A percentile compares a stretch with the other conserved stretches of the same genome.
Conservation (phyloP, 2,329 filamentous ascomycete species). For the Diplocarpon rosae region DNA sequence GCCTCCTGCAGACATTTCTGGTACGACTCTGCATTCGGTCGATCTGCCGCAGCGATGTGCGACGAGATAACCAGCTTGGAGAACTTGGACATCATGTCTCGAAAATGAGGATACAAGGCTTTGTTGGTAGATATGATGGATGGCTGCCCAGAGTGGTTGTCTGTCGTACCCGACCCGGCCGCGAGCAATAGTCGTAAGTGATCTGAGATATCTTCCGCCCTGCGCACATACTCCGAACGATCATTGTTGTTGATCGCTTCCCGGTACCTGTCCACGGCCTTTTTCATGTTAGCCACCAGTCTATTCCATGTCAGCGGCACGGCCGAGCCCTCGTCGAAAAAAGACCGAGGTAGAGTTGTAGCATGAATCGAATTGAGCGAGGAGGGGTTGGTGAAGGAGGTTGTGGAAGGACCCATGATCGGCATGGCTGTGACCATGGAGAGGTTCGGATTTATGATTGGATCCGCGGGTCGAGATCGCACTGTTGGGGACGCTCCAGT, state of each 20-base stretch:
- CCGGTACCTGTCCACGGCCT: slow-evolving; percentile 79
- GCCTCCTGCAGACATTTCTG: slow-evolving; percentile 94
- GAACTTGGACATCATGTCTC: slow-evolving; percentile 99
- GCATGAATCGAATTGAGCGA: slow-evolving; percentile 23
- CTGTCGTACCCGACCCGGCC: slow-evolving; percentile 90
- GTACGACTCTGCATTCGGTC: slow-evolving; percentile 85
- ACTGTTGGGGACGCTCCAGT: slow-evolving; percentile 53
- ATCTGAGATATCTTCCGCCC: slow-evolving; percentile 97
- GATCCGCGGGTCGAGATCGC: slow-evolving; percentile 44
- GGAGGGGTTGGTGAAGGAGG: slow-evolving; percentile 46
- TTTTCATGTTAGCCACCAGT: slow-evolving; percentile 86
- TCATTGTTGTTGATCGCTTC: slow-evolving; percentile 76
- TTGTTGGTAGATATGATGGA: slow-evolving; percentile 99
- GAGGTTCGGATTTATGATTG: slow-evolving; percentile 38
- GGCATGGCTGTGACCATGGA: slow-evolving; percentile 38
- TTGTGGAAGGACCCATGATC: slow-evolving; percentile 28
- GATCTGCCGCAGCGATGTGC: slow-evolving; percentile 93
- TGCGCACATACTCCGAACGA: slow-evolving; percentile 81
- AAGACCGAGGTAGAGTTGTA: slow-evolving; percentile 61
- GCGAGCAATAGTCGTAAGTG: slow-evolving; percentile 88
- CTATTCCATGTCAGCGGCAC: slow-evolving; percentile 79
- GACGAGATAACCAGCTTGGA: slow-evolving; percentile 98
- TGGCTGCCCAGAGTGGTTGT: slow-evolving; percentile 96
- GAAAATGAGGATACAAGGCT: slow-evolving; percentile 89
- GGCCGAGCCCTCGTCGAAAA: slow-evolving; percentile 80